Conservation (phyloP, 257 asterid species). For the Primulina tabacum region DNA sequence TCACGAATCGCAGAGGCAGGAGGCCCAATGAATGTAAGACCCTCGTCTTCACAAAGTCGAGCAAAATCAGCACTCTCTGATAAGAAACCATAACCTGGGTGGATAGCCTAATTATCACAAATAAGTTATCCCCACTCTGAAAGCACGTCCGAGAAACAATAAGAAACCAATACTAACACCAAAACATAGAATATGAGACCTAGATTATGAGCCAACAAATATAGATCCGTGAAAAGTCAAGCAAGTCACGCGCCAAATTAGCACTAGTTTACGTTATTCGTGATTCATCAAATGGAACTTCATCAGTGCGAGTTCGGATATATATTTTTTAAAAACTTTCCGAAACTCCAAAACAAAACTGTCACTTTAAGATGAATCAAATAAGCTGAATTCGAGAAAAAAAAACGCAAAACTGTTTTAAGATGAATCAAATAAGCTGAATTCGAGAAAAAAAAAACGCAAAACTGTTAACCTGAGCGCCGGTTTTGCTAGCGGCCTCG, state of each 20-base stretch:
- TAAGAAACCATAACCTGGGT: conserved; percentile 98
- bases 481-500: conserved; percentile 69
- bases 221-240: conserved; percentile 13
- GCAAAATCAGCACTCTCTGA: conserved; percentile 95
- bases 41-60: conserved; percentile 83
- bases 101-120: conserved; percentile 85
- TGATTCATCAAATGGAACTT: not conserved
- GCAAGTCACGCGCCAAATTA: conserved; percentile 10
- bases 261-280: not conserved
- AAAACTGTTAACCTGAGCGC: conserved; percentile 66
- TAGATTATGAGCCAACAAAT: conserved; percentile 16
- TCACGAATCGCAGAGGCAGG: conserved; percentile 96
- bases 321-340: not conserved
- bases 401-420: not conserved
- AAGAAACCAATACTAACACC: conserved; percentile 26
- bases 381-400: too few relatives aligned
- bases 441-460: not conserved
- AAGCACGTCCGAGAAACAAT: conserved; percentile 22
- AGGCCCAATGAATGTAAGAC: conserved; percentile 85
- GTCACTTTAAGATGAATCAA: not conserved
- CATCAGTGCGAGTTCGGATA: conserved; percentile 9
- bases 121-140: conserved; percentile 38
- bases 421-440: not conserved
- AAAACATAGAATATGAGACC: not conserved
- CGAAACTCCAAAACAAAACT: not conserved